phyloP scores from a whole-genome alignment of 768 basidiomycete species.

The Pholiota microspora region DNA sequence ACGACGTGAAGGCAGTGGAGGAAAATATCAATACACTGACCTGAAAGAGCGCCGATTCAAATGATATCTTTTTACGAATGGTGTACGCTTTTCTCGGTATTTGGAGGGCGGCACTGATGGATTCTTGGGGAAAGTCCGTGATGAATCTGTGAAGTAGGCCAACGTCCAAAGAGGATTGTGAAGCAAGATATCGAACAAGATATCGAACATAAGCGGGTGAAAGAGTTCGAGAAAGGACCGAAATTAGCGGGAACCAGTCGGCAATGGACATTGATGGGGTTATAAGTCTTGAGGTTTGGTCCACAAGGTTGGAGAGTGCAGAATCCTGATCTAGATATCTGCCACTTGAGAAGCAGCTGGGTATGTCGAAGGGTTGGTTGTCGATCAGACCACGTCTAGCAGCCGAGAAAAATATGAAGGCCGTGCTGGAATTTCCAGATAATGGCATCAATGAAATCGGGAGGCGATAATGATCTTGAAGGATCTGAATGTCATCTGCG shows the following conservation, averaged over 20 bases:
- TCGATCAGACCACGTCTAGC: slow-evolving; percentile 32
- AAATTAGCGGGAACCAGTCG: slow-evolving; percentile 19
- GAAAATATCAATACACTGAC: slow-evolving; percentile 23
- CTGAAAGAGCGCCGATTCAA: slow-evolving; percentile 38
- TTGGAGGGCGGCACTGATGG: slow-evolving; percentile 10
- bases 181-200: slow-evolving; percentile 27
- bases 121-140: slow-evolving; percentile 15
- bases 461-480: slow-evolving; percentile 51
- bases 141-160: slow-evolving; percentile 17
- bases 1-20: neutral
- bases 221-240: slow-evolving; percentile 33
- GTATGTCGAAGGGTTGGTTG: neutral
- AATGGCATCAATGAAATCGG: slow-evolving; percentile 24
- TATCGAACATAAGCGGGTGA: slow-evolving; percentile 22
- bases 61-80: slow-evolving; percentile 26
- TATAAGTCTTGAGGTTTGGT: slow-evolving; percentile 34
- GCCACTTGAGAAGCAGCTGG: slow-evolving; percentile 32
- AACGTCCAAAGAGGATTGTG: neutral
- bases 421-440: slow-evolving; percentile 8
- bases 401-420: slow-evolving; percentile 29
- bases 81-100: slow-evolving; percentile 9
- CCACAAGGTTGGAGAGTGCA: slow-evolving; percentile 38
- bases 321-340: slow-evolving; percentile 49
- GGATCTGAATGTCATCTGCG: slow-evolving; percentile 44
- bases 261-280: slow-evolving; percentile 16